Evolutionary conservation across 495 filamentous ascomycete species (phyloP), one percentile per base, ranked within the genome.

Genomic region (Chlorociboria aeruginascens): DNA sequence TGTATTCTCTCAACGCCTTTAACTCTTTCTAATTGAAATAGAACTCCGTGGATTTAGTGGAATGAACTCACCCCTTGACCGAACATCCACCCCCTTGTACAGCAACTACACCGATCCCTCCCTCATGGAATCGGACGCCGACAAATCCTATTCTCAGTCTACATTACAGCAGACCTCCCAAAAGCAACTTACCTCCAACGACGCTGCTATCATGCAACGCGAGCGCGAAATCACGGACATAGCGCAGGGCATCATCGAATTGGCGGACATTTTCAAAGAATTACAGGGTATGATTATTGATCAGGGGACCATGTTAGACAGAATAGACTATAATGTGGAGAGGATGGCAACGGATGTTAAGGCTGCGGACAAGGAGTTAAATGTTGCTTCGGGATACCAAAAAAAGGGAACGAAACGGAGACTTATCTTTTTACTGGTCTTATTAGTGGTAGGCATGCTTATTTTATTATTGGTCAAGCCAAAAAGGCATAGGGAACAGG

Each of bases 151-250:
- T 63, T 95, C 92, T 3, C 87, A 95, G 62, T 81, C 85, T 0
- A 85, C 89, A 0, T 74, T 98, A 7, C 76, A 79, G 60, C 86
- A 94, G 60, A 70, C 77, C n/a, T 66, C 72, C 3, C 79, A 85
- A 54, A 78, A 80, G 43, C 70, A 76, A 14, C 71, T 82, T 6
- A 79, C 83, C 20, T 79, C 80, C 46, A 89, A 93, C 58, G 92
- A 97, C 57, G 71, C 79, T 1, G 81, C 76, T 11, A 98, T 98
- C 55, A 78, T 80, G 46, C 92, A 96, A 61, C 84, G 92, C 45
- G 92, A 98, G 66, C 77, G 81, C n/a, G 92, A 96, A 61, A 98
- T 98, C 65, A 92, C 89, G 50, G 87, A 95, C 51, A 97, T 98
- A 50, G 92, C 92, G 0, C 88, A 94, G 58, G 92, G 92, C 36